A percentile compares a stretch with the other conserved stretches of the same genome.
Evolutionary conservation across 495 filamentous ascomycete species (phyloP).

Genomic region (Hypoxylon cercidicola): DNA sequence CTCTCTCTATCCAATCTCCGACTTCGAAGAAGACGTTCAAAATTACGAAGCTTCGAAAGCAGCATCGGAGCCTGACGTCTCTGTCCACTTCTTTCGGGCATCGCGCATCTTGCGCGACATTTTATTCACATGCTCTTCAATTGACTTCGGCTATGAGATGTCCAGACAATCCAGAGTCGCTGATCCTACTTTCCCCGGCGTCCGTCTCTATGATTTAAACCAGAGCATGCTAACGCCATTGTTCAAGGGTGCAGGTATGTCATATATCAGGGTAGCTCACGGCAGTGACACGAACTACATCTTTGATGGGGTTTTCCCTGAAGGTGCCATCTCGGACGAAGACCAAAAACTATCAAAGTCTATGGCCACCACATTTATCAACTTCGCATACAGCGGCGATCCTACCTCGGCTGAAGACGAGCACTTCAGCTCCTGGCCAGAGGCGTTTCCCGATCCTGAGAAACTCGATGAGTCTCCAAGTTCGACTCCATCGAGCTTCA

Average conservation of each 20-base stretch:
- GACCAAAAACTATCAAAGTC: conserved; percentile 34
- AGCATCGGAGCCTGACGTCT: conserved; percentile 29
- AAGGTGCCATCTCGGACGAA: conserved; percentile 25
- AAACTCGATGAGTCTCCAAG: too few species aligned
- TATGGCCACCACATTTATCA: conserved; percentile 23
- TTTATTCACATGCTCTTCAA: conserved; percentile 46
- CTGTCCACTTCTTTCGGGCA: conserved; percentile 45
- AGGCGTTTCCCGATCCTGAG: conserved; percentile 21
- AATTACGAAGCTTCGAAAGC: conserved; percentile 35
- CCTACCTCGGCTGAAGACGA: conserved; percentile 1
- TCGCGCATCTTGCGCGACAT: conserved; percentile 46
- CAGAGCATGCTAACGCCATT: conserved; percentile 44
- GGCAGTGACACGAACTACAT: conserved; percentile 48
- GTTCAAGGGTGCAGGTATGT: conserved; percentile 40
- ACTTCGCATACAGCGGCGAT: conserved; percentile 35
- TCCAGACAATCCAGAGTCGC: conserved; percentile 6
- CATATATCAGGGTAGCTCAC: conserved; percentile 41
- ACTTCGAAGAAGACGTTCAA: conserved; percentile 33
- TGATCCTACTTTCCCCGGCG: conserved; percentile 19
- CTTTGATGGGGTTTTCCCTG: conserved; percentile 43
- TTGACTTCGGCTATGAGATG: conserved; percentile 45
- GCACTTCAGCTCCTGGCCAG: conserved; percentile 17
- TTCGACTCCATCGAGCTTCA: too few species aligned
- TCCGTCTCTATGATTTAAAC: conserved; percentile 42
- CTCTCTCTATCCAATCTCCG: conserved; percentile 32